These are phyloP conservation scores for Zygoascus tannicola DNA, from an alignment of 805 yeast genomes.

Conservation along the genomic window DNA sequence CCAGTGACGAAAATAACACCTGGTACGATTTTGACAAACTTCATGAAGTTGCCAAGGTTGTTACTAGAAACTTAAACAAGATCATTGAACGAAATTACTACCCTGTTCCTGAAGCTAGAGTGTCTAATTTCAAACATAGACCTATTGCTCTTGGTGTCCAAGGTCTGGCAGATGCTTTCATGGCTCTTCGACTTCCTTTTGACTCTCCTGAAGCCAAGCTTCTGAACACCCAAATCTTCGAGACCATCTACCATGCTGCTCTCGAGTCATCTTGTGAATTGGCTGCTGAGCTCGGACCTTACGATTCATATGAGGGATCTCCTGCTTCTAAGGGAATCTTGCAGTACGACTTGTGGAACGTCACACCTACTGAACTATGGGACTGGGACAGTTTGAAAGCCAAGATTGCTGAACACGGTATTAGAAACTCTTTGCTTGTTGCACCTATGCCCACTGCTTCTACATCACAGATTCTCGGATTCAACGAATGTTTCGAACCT, in stretches of 20 bases:
- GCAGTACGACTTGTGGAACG: slow-evolving; percentile 81
- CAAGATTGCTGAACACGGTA: slow-evolving; percentile 48
- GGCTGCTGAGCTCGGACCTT: slow-evolving; percentile 59
- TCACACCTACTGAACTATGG: slow-evolving; percentile 60
- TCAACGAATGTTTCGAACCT: slow-evolving; percentile 91
- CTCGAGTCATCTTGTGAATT: slow-evolving; percentile 75
- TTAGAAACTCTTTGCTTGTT: slow-evolving; percentile 75
- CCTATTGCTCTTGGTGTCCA: slow-evolving; percentile 94
- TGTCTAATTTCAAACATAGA: slow-evolving; percentile 66
- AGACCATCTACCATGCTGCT: slow-evolving; percentile 89
- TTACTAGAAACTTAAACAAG: slow-evolving; percentile 64
- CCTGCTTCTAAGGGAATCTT: slow-evolving; percentile 76
- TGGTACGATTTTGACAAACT: slow-evolving; percentile 58
- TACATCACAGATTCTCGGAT: slow-evolving; percentile 88
- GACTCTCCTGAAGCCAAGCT: slow-evolving; percentile 65
- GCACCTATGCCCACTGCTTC: slow-evolving; percentile 99
- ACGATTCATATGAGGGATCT: slow-evolving; percentile 65
- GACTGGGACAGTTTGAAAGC: slow-evolving; percentile 69
- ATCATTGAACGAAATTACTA: slow-evolving; percentile 76
- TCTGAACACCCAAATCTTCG: slow-evolving; percentile 75
- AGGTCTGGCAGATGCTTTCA: slow-evolving; percentile 83
- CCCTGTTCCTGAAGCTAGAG: slow-evolving; percentile 63
- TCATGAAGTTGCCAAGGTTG: slow-evolving; percentile 63
- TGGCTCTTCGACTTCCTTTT: slow-evolving; percentile 66
- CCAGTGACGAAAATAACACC: slow-evolving; percentile 34